Evolutionary conservation across 495 filamentous ascomycete species (phyloP).

Genomic region (Neurospora sp.): DNA sequence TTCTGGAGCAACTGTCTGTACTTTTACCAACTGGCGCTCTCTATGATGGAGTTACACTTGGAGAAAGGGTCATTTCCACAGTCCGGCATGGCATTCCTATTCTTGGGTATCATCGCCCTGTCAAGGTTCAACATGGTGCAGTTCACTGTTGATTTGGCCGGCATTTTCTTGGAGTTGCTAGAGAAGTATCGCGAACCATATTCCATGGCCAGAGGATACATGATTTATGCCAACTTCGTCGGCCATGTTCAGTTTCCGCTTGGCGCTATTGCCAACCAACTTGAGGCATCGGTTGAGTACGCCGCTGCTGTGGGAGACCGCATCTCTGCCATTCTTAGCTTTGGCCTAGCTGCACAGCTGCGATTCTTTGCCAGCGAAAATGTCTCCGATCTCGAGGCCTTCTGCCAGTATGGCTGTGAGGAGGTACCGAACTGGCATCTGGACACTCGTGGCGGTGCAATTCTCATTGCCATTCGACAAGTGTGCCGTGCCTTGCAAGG

Average conservation of each 20-base stretch:
- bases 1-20: slow-evolving; percentile 70
- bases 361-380: slow-evolving; percentile 68
- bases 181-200: slow-evolving; percentile 57
- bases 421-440: slow-evolving; percentile 65
- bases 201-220: slow-evolving; percentile 59
- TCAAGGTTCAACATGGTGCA: slow-evolving; percentile 63
- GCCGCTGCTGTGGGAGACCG: slow-evolving; percentile 63
- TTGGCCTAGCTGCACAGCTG: slow-evolving; percentile 60
- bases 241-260: slow-evolving; percentile 62
- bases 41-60: slow-evolving; percentile 62
- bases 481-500: slow-evolving; percentile 72
- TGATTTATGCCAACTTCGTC: slow-evolving; percentile 63
- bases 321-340: slow-evolving; percentile 62
- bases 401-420: slow-evolving; percentile 61
- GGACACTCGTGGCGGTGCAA: slow-evolving; percentile 70
- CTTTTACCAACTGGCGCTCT: slow-evolving; percentile 67
- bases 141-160: slow-evolving; percentile 56
- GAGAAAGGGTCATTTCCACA: slow-evolving; percentile 58
- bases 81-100: slow-evolving; percentile 63
- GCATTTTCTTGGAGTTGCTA: slow-evolving; percentile 54
- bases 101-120: slow-evolving; percentile 63
- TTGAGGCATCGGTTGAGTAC: slow-evolving; percentile 63
- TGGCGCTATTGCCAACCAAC: slow-evolving; percentile 44
- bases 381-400: slow-evolving; percentile 62
- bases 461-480: slow-evolving; percentile 62